Percentiles rank a stretch among this genome's conserved stretches.
These are phyloP conservation scores for Nepenthes gracilis DNA, from an alignment of 148 eudicot genomes.

Conservation along the genomic window DNA sequence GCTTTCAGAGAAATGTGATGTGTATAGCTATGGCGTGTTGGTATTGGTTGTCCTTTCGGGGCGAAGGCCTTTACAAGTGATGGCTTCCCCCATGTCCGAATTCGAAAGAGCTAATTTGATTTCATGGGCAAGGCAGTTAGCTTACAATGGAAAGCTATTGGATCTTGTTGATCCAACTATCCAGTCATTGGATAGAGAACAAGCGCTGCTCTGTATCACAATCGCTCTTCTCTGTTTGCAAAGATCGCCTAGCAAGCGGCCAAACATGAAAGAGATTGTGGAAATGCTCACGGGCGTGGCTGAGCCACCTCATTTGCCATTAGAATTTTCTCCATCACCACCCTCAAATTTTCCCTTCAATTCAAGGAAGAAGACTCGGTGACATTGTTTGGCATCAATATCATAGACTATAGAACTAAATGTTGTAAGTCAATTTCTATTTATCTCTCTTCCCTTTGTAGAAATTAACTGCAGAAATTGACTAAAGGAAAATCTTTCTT, in stretches of 20 bases:
- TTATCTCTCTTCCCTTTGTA: constrained; percentile 15
- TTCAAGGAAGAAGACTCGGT: constrained; percentile 69
- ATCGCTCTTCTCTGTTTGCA: constrained; percentile 83
- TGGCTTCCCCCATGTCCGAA: constrained; percentile 88
- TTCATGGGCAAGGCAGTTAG: constrained; percentile 90
- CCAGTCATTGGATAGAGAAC: constrained; percentile 46
- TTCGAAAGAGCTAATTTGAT: constrained; percentile 89
- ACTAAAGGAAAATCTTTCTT: constrained; percentile 12
- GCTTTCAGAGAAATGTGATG: constrained; percentile 78
- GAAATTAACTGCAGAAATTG: constrained; percentile 13
- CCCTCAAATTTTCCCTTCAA: constrained; percentile 74
- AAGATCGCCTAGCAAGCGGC: constrained; percentile 62
- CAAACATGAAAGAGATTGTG: constrained; percentile 71
- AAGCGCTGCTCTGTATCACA: constrained; percentile 68
- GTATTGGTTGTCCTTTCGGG: constrained; percentile 79
- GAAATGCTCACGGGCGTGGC: constrained; percentile 72
- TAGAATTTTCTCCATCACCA: constrained; percentile 95
- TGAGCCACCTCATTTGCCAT: constrained; percentile 79
- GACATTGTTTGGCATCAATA: constrained; percentile 18
- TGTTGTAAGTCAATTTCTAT: constrained; percentile 18
- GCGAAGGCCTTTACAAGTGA: constrained; percentile 82
- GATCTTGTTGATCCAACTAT: constrained; percentile 73
- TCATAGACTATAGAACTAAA: constrained; percentile 13
- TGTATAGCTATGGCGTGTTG: constrained; percentile 83
- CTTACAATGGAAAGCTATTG: constrained; percentile 63